Base-by-base conservation (phyloP, 2,329 filamentous ascomycete genomes). In the Colletotrichum sojae region DNA sequence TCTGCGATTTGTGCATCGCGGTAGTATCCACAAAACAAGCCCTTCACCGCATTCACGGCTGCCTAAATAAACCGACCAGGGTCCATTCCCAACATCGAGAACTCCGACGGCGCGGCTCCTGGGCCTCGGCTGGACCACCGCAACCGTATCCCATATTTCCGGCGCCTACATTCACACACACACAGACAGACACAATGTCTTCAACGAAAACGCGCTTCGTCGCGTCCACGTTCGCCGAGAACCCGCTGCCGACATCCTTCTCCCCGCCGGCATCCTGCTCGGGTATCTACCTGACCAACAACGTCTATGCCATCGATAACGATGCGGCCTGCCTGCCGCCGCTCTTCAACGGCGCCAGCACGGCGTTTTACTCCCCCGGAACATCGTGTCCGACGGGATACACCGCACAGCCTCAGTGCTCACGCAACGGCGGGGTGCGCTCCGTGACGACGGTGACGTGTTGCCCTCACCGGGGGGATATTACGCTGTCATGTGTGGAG, bases 391-490 rank as follows among this genome's bases (percentile, higher is more conserved):
- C 68, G 45, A 67, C 68, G 6, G 68, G 68, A 22, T 70, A 70
- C 51, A 71, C 57, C 13, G 75, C 75, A 2, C 75, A 75, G 51
- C 63, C 63, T 10, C 70, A 76, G 39, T 80, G 78, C 69, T 75
- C 75, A 16, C 73, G 74, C 25, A 74, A 68, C 52, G 63, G 59
- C 2, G 73, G 72, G 12, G 72, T 75, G 13, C 58, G 55, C n/a
- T 70, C 68, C 48, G 70, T 76, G 59, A 75, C 74, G 10, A 76
- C 75, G 3, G 72, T 77, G 6, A 76, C 74, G 2, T 76, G 75
- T 54, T 77, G 74, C 18, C 75, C 74, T 1, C 58, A 54, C 65
- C 60, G 71, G 9, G 71, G 54, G 51, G 67, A 69, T 40, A 70
- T 76, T 10, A 72, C 63, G 1, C 36, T 77, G 16, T 67, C 58